Base-by-base conservation (phyloP, 2,329 filamentous ascomycete genomes). In the Ophiosphaerella korrae region DNA sequence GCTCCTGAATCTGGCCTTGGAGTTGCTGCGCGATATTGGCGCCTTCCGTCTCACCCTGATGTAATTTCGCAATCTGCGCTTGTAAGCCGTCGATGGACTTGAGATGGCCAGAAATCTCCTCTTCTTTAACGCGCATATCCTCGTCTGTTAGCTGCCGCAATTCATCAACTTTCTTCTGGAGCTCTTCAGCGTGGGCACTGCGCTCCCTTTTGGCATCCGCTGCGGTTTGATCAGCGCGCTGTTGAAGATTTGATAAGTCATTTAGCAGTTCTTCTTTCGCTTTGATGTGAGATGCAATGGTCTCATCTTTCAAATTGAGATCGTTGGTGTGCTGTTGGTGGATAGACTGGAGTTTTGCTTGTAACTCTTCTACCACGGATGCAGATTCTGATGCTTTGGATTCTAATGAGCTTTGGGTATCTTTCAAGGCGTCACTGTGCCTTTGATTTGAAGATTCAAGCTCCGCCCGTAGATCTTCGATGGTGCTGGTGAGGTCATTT, bases 11-110 rank as follows among this genome's bases (percentile, higher is more conserved):
- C 35, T 74, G 64, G 52, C 66, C 56, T 12, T 65, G 60, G 9
- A 73, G 62, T 45, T 74, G 62, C 33, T 70, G 52, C 4, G 64
- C 67, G 16, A 72, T 41, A 41, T 53, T 64, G 24, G 60, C 64
- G 16, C 68, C 64, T 32, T 74, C 69, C 6, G 65, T 72, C 13
- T 67, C 64, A 6, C 67, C 70, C 45, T 74, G 69, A 37, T 74
- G 63, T 3, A 74, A 53, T 11, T 60, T 46, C 21, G 61, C 56
- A 36, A 74, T 67, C 48, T 72, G 62, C 23, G 64, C 63, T 44
- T 74, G 71, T 4, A 74, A 60, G 9, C 56, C 54, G n/a, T 69
- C 62, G 13, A 73, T 68, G 3, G 64, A 65, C 21, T 65, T 60
- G 32, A 73, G 55, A 40, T 71, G 67, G 33, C 61, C 35, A 13